Evolutionary conservation across 2,329 filamentous ascomycete species (phyloP).

Genomic region (Cladobotryum mycophilum): DNA sequence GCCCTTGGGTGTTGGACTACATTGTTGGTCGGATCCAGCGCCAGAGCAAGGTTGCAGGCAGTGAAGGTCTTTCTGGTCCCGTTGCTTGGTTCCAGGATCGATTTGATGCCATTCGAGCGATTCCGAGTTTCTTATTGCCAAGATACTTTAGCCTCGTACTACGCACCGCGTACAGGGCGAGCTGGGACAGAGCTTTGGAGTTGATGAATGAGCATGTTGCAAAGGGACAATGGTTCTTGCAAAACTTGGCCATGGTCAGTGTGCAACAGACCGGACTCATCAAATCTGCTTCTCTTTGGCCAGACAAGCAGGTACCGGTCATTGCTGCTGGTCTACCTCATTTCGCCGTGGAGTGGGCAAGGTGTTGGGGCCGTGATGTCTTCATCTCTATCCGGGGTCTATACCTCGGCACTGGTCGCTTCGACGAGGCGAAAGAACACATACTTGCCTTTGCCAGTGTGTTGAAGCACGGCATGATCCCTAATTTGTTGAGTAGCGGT

Average conservation of each 20-base stretch:
- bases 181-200: conserved; percentile 69
- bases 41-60: conserved; percentile 57
- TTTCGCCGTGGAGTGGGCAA: conserved; percentile 88
- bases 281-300: conserved; percentile 86
- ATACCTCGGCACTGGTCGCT: conserved; percentile 85
- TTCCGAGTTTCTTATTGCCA: conserved; percentile 85
- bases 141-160: conserved; percentile 89
- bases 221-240: conserved; percentile 80
- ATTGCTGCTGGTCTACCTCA: conserved; percentile 90
- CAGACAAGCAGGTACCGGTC: conserved; percentile 74
- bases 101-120: conserved; percentile 75
- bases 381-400: conserved; percentile 93
- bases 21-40: conserved; percentile 71
- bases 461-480: conserved; percentile 96
- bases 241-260: conserved; percentile 84
- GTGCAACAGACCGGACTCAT: conserved; percentile 85
- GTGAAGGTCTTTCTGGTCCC: conserved; percentile 56
- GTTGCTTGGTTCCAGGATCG: conserved; percentile 75
- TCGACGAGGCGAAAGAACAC: conserved; percentile 83
- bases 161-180: conserved; percentile 79
- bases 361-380: conserved; percentile 95
- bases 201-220: conserved; percentile 73
- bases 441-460: conserved; percentile 93
- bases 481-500: conserved; percentile 83
- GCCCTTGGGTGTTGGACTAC: conserved; percentile 89